These are phyloP conservation scores for Bullera alba DNA, from an alignment of 768 basidiomycete genomes.

Conservation along the genomic window DNA sequence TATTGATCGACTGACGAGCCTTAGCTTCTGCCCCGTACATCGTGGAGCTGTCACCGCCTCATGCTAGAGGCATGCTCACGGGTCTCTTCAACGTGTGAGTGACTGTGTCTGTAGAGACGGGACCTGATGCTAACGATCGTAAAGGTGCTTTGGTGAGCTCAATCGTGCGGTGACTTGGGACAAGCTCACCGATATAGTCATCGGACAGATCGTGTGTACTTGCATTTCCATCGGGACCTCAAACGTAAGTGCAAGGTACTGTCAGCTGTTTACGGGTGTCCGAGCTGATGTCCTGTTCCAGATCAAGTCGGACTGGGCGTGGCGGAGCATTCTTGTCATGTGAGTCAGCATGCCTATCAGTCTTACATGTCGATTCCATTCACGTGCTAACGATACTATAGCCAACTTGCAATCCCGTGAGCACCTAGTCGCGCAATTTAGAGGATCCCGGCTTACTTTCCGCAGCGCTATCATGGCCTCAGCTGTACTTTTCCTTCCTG, in stretches of 20 bases:
- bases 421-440: not conserved
- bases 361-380: not conserved
- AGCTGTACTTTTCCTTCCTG: conserved; percentile 17
- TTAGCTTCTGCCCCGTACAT: not conserved
- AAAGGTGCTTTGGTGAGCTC: not conserved
- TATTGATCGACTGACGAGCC: not conserved
- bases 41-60: not conserved
- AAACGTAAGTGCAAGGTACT: not conserved
- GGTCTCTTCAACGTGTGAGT: not conserved
- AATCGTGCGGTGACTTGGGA: not conserved
- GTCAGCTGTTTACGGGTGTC: no score
- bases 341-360: conserved; percentile 9
- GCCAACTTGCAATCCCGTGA: conserved; percentile 14
- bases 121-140: not conserved
- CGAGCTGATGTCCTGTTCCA: conserved; percentile 1
- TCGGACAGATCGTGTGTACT: conserved; percentile 10
- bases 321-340: conserved; percentile 19
- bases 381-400: not conserved
- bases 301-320: conserved; percentile 21
- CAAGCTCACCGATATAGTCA: conserved; percentile 4
- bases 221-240: conserved; percentile 11
- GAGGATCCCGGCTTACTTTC: not conserved
- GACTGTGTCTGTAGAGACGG: no score
- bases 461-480: conserved; percentile 11
- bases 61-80: not conserved